Evolutionary conservation across 352 stramenopile genomes (phyloP), one percentile per base, ranked within the genome.

Genomic region (Phytophthora sojae): DNA sequence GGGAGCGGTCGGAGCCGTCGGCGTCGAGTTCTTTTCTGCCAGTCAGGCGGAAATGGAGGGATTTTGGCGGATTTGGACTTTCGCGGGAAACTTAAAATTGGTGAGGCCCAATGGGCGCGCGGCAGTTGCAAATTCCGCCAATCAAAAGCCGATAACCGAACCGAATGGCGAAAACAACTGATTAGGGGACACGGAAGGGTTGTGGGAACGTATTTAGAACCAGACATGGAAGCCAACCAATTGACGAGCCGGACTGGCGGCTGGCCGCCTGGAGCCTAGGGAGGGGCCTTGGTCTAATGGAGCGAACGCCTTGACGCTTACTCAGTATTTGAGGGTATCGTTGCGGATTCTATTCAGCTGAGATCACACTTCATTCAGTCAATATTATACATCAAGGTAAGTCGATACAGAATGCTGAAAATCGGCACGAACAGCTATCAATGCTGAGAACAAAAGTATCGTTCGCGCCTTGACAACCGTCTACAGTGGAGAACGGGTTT

Each of bases 21-120:
- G 61, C 44, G 76, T 80, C 76, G 69, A 81, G 75, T 83, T 83
- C 55, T 81, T 76, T 83, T 81, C 76, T 83, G 76, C 69, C 67
- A 79, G 15, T 71, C 61, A 72, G 21, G 37, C 23, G 37, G 42
- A 57, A 69, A 37, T 61, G 26, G 23, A 54, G 39, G 21, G 42
- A 47, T 66, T 74, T 76, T 73, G 69, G 42, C 42, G 53, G 57
- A 69, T 73, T 76, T 79, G 51, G 68, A 64, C 37, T 67, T 71
- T 76, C 61, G 61, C 67, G 51, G 51, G 58, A 73, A 75, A 69
- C 52, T 15, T 53, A 54, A 69, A 71, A 67, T 49, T n/a, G 6
- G 44, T 61, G 19, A 21, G 9, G 2, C 11, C 76, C 76, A 82
- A 82, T 76, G 17, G 9, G 4, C 17, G n/a, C 44, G 1, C 0